These are phyloP conservation scores for Umbilicus rupestris DNA, from an alignment of 164 flowering plant genomes.

Conservation along the genomic window DNA sequence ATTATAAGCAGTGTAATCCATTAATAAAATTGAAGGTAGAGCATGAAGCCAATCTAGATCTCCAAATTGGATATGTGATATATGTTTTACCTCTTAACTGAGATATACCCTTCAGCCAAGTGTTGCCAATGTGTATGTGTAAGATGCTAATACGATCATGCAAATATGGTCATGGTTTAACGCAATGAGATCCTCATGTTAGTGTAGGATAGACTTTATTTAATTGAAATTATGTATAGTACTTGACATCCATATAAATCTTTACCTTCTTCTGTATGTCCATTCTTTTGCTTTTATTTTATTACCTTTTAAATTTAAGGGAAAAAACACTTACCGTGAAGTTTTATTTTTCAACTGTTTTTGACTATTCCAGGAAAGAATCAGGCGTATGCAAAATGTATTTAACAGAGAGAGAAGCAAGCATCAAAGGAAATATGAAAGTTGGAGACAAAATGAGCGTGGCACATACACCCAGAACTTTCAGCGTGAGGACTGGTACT, in stretches of 20 bases:
- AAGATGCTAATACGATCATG: too few species aligned
- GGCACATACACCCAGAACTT: slow-evolving; percentile 68
- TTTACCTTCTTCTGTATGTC: background rate
- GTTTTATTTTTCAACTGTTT: background rate
- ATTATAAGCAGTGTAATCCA: too few species aligned
- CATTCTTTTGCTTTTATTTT: background rate
- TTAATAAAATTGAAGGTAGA: too few species aligned
- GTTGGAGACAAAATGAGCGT: slow-evolving; percentile 61
- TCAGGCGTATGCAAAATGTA: slow-evolving; percentile 96
- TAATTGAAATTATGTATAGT: background rate
- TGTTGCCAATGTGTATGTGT: too few species aligned
- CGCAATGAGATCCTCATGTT: too few species aligned
- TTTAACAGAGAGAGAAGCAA: slow-evolving; percentile 91
- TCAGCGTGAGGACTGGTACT: slow-evolving; percentile 65
- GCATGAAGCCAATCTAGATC: too few species aligned
- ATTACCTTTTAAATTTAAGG: background rate
- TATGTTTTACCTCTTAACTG: too few species aligned
- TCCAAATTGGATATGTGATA: too few species aligned
- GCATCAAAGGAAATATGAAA: slow-evolving; percentile 59
- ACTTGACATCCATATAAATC: background rate
- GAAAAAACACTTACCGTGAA: background rate
- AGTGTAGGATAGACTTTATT: too few species aligned
- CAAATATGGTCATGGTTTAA: too few species aligned
- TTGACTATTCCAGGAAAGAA: slow-evolving; percentile 55
- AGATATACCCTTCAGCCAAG: too few species aligned